A percentile compares a stretch with the other conserved stretches of the same genome.
Conservation (phyloP, 225 moss, liverwort and hornwort genomes). For the Pleurozium schreberi region DNA sequence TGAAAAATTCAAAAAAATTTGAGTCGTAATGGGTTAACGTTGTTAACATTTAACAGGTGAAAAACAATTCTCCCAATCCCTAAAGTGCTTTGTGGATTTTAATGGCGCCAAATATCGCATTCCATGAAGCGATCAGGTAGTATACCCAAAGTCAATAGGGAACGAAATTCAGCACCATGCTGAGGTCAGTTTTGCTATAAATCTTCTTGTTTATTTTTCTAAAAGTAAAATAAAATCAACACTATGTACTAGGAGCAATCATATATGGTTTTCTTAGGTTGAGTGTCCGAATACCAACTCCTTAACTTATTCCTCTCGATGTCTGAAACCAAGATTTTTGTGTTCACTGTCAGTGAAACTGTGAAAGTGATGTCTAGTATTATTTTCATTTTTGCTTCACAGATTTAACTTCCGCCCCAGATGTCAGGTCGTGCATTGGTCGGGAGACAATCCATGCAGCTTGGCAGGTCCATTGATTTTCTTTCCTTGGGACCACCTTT, state of each 20-base stretch:
- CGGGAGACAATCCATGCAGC: constrained; percentile 95
- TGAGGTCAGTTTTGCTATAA: neutral
- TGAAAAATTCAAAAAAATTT: neutral
- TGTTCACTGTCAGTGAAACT: neutral
- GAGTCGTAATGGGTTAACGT: neutral
- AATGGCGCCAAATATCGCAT: neutral
- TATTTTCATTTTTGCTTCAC: neutral
- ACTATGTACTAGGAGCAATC: neutral
- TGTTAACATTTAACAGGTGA: neutral
- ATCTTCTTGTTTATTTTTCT: neutral
- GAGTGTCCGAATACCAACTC: neutral
- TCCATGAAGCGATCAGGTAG: neutral
- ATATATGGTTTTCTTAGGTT: neutral
- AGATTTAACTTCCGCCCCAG: constrained; percentile 53
- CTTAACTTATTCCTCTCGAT: neutral
- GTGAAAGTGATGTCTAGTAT: neutral
- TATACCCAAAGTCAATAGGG: neutral
- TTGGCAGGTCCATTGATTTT: constrained; percentile 50
- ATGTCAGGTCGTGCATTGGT: constrained; percentile 70
- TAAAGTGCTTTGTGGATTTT: neutral
- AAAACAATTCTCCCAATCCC: neutral
- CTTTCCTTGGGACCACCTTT: neutral
- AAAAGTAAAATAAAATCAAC: neutral
- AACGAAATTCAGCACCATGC: neutral
- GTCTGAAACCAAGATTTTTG: neutral